Conservation (phyloP, 306 rosid species). For the Quillaja saponaria region DNA sequence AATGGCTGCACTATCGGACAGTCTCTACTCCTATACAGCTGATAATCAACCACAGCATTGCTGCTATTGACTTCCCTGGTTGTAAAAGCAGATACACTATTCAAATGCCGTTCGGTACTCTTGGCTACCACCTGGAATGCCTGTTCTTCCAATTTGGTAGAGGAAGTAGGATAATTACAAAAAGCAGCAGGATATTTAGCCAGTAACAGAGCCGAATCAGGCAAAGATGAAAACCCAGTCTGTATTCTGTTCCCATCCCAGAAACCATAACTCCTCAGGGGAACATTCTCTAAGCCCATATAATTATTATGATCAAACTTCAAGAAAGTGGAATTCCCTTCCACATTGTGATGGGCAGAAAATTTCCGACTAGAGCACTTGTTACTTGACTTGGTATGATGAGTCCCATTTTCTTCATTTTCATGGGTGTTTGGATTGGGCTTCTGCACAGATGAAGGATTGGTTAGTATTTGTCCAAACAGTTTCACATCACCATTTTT, state of each 20-base stretch:
- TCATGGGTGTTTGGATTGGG: conserved; percentile 43
- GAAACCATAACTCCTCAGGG: conserved; percentile 54
- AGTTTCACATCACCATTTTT: conserved; percentile 89
- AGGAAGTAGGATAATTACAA: conserved; percentile 48
- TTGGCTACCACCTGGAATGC: conserved; percentile 53
- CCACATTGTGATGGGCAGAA: conserved; percentile 47
- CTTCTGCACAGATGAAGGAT: conserved; percentile 53
- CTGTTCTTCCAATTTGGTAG: conserved; percentile 58
- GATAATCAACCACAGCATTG: conserved; percentile 69
- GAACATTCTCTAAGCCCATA: conserved; percentile 63
- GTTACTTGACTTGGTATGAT: conserved; percentile 44
- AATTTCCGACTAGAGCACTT: conserved; percentile 49
- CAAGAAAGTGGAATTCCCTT: conserved; percentile 51
- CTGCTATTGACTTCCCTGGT: conserved; percentile 53
- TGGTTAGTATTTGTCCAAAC: conserved; percentile 81
- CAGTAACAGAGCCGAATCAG: conserved; percentile 76
- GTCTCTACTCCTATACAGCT: conserved; percentile 55
- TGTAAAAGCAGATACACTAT: conserved; percentile 50
- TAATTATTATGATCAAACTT: conserved; percentile 53
- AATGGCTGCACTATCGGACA: conserved; percentile 64
- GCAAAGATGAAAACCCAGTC: conserved; percentile 54
- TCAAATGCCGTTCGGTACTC: conserved; percentile 51
- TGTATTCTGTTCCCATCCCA: conserved; percentile 81
- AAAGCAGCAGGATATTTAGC: conserved; percentile 93
- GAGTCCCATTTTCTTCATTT: conserved; percentile 48